A percentile compares a stretch with the other conserved stretches of the same genome.
Conservation (phyloP, 2,329 filamentous ascomycete species). For the Davidsoniella australis region DNA sequence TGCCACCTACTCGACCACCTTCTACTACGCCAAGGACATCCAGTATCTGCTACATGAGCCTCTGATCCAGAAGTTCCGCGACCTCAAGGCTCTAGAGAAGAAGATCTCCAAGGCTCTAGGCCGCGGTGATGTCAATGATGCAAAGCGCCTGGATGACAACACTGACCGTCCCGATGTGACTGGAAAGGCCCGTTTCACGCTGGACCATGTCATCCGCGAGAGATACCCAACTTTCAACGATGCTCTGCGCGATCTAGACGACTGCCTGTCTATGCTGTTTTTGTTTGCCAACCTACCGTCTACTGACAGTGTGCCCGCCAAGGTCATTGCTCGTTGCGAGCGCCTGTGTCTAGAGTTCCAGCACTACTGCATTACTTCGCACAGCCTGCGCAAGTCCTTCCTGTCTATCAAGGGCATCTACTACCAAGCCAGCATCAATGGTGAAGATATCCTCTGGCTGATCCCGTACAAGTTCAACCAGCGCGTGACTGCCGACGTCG, state of each 20-base stretch:
- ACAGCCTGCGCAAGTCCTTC: slow-evolving; percentile 89
- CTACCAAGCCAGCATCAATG: slow-evolving; percentile 94
- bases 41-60: slow-evolving; percentile 97
- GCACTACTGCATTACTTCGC: slow-evolving; percentile 86
- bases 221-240: slow-evolving; percentile 95
- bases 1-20: slow-evolving; percentile 78
- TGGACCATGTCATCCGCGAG: slow-evolving; percentile 95
- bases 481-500: slow-evolving; percentile 78
- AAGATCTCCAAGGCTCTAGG: slow-evolving; percentile 91
- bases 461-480: slow-evolving; percentile 98
- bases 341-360: slow-evolving; percentile 88
- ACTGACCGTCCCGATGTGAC: slow-evolving; percentile 80
- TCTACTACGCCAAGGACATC: slow-evolving; percentile 85
- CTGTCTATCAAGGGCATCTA: slow-evolving; percentile 98
- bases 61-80: slow-evolving; percentile 81
- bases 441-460: slow-evolving; percentile 91
- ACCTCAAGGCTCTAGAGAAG: slow-evolving; percentile 92
- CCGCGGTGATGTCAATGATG: slow-evolving; percentile 78
- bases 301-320: slow-evolving; percentile 73
- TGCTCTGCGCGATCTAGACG: slow-evolving; percentile 83
- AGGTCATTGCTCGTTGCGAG: slow-evolving; percentile 92
- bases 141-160: slow-evolving; percentile 70
- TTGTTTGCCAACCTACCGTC: slow-evolving; percentile 93
- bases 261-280: slow-evolving; percentile 92
- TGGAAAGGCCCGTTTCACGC: slow-evolving; percentile 71